A percentile compares a stretch with the other conserved stretches of the same genome.
These are phyloP conservation scores for Piper betle DNA, from an alignment of 164 flowering plant species.

Conservation along the genomic window DNA sequence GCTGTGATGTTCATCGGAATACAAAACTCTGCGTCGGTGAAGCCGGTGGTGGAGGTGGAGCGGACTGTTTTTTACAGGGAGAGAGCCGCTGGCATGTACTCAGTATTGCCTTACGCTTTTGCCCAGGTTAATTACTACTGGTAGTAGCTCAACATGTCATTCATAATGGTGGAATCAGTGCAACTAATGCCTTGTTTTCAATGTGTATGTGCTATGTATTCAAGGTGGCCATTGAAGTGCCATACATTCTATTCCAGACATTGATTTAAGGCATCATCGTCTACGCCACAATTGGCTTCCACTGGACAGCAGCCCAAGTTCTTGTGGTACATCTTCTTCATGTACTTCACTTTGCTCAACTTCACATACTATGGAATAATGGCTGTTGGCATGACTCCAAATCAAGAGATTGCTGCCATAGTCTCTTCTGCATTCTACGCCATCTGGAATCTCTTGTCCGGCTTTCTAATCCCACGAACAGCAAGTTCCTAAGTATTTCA, in stretches of 20 bases:
- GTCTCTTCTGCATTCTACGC: slow-evolving; percentile 40
- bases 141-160: too few relatives aligned
- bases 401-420: slow-evolving; percentile 39
- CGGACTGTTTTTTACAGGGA: slow-evolving; percentile 49
- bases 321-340: slow-evolving; percentile 53
- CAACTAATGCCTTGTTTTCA: neutral
- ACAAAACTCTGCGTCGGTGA: slow-evolving; percentile 40
- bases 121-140: slow-evolving; percentile 33
- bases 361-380: slow-evolving; percentile 80
- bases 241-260: slow-evolving; percentile 32
- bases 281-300: slow-evolving; percentile 51
- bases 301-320: slow-evolving; percentile 49
- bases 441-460: slow-evolving; percentile 53
- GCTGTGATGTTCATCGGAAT: slow-evolving; percentile 39
- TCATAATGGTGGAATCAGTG: too few relatives aligned
- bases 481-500: slow-evolving; percentile 20
- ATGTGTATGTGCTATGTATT: neutral
- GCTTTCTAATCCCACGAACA: slow-evolving; percentile 42
- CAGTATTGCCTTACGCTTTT: slow-evolving; percentile 47
- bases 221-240: slow-evolving; percentile 39
- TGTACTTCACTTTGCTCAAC: slow-evolving; percentile 44
- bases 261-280: slow-evolving; percentile 31
- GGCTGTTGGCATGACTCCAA: slow-evolving; percentile 57
- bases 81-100: slow-evolving; percentile 50
- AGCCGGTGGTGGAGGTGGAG: slow-evolving; percentile 45